A percentile compares a stretch with the other conserved stretches of the same genome.
Evolutionary conservation across 345 rosid genomes (phyloP).

Genomic region (Pelargonium nanum): DNA sequence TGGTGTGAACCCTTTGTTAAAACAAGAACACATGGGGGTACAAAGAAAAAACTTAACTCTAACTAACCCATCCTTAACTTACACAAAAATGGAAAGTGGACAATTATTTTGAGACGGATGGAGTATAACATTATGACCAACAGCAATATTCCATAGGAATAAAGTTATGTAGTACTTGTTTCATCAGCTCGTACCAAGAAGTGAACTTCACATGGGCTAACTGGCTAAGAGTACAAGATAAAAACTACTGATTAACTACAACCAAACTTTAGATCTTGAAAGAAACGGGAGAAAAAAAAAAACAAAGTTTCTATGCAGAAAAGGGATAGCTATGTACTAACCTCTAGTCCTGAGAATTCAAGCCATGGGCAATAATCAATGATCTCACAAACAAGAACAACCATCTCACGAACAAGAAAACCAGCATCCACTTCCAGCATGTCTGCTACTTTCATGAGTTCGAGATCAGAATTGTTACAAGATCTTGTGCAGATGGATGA

Average conservation of each 20-base stretch:
- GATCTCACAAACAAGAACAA: conserved; percentile 12
- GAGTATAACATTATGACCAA: too few relatives aligned
- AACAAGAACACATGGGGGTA: too few relatives aligned
- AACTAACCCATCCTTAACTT: too few relatives aligned
- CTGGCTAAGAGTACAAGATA: neutral
- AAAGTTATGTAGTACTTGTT: neutral
- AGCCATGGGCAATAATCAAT: conserved; percentile 14
- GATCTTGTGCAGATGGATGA: conserved; percentile 9
- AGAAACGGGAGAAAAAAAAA: too few relatives aligned
- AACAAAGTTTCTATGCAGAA: neutral
- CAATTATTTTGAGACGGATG: too few relatives aligned
- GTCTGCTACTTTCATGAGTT: conserved; percentile 9
- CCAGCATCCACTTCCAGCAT: conserved; percentile 11
- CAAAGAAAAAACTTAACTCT: too few relatives aligned
- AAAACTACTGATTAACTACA: neutral
- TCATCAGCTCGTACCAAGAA: neutral
- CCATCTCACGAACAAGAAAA: conserved; percentile 8
- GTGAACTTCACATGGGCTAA: neutral
- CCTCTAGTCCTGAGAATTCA: conserved; percentile 9
- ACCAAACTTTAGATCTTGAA: too few relatives aligned
- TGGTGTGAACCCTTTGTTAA: too few relatives aligned
- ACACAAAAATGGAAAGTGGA: too few relatives aligned
- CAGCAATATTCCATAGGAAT: neutral
- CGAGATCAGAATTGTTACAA: neutral
- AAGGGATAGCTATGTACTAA: neutral